These are phyloP conservation scores for Ceratobasidium sp. DNA, from an alignment of 1,284 basidiomycete genomes.

Conservation along the genomic window DNA sequence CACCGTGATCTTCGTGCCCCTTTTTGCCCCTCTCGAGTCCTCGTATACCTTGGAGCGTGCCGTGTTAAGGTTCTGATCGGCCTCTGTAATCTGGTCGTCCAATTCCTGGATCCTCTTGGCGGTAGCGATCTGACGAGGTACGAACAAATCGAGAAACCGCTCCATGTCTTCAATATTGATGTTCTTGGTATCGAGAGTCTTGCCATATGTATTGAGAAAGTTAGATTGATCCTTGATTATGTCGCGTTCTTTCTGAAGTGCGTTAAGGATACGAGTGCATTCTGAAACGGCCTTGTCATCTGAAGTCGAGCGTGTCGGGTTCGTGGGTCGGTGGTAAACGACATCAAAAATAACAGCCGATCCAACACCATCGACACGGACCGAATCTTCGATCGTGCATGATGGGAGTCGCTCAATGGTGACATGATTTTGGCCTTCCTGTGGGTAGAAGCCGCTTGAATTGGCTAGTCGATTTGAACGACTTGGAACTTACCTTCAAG, in stretches of 20 bases:
- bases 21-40: conserved; percentile 45
- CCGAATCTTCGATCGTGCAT: conserved; percentile 51
- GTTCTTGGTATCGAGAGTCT: conserved; percentile 48
- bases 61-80: conserved; percentile 38
- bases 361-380: conserved; percentile 53
- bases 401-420: conserved; percentile 51
- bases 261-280: conserved; percentile 34
- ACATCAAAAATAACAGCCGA: conserved; percentile 52
- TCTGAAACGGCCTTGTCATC: conserved; percentile 39
- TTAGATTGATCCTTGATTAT: conserved; percentile 44
- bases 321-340: conserved; percentile 48
- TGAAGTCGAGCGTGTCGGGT: background rate
- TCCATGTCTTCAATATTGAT: conserved; percentile 45
- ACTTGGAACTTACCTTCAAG: conserved; percentile 25
- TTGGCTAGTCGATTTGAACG: background rate
- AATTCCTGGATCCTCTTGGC: conserved; percentile 34
- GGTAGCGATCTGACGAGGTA: conserved; percentile 43
- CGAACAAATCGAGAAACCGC: conserved; percentile 50
- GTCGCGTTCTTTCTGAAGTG: conserved; percentile 41
- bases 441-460: background rate
- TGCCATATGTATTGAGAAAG: conserved; percentile 48
- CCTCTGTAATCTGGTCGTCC: conserved; percentile 43
- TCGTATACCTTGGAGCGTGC: conserved; percentile 34
- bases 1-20: conserved; percentile 49
- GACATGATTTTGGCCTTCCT: conserved; percentile 53